Base-by-base conservation (phyloP, 306 rosid species). In the Alnus glutinosa region DNA sequence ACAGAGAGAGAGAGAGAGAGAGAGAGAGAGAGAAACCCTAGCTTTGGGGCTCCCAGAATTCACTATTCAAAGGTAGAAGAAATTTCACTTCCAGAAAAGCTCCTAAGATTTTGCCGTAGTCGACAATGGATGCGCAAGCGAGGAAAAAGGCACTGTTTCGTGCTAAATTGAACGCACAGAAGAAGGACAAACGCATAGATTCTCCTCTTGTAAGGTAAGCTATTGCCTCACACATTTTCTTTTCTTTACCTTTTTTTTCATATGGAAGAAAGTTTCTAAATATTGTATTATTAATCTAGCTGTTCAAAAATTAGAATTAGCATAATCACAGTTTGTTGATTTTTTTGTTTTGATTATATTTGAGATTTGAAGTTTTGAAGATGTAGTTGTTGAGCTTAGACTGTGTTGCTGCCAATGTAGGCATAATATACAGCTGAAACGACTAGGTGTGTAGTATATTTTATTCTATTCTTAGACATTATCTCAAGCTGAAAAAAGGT, bases 111-210 rank as follows among this genome's bases (percentile, higher is more conserved):
- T 28, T 59, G 5, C 66, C 1, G 66, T 7, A 3, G 66, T 59
- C 14, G 66, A 59, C 34, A 30, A 86, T 81, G 84, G 85, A 85
- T 74, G 84, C 86, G 15, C 86, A 91, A 76, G 90, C 92, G 34
- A 91, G 80, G 90, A 89, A 88, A 73, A 95, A 88, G 73, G 87
- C 94, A 9, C 8, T 84, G 18, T 88, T 90, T 82, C 98, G 96
- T 71, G 89, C 97, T 64, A 89, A 83, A 88, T 79, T 92, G 90
- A 91, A 89, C 75, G 92, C 93, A 5, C 92, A 89, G 86, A 90
- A 89, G 92, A 93, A 90, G 83, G 98, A 88, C 9, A 95, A 95
- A 83, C 95, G 93, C 80, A 84, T 88, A 13, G 94, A 90, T 55
- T 95, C 97, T 57, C 94, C 97, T 71, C 89, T 95, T 1, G 89